Base-by-base conservation (phyloP, 805 yeast species). In the Candida parachauliodes region DNA sequence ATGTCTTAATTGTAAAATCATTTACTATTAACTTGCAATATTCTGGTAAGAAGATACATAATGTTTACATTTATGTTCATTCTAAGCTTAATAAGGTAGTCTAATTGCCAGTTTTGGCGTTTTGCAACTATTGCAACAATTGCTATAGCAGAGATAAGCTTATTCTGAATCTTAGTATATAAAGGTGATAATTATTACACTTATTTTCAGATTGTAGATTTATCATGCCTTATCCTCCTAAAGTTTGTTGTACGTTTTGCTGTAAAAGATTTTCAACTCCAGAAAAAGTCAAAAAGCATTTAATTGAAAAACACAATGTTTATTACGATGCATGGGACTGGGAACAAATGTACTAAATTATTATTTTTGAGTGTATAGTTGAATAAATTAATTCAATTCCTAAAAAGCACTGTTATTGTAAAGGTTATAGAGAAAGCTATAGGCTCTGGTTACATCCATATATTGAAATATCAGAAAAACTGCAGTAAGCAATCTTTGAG, bases 251-350 rank as follows among this genome's bases (percentile, higher is more conserved):
- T 31, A 31, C 34, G n/a, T 31, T 31, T 31, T 31, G 34, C 17
- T 31, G 34, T 14, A 31, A 31, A 31, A 21, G 34, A 22, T 31
- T 31, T 22, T 22, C 34, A 15, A 14, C 34, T 14, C 27, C 27
- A 12, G 34, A 31, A 8, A 21, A 31, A 16, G 34, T 16, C 22
- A 21, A 31, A 22, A 12, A 31, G 4, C 34, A 31, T 22, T 31
- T 31, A 22, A 16, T 16, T 21, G 27, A 31, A 22, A 31, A 31
- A 15, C 34, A 31, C n/a, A 18, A 31, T 31, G 34, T 31, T 21
- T 31, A 31, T 31, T 31, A 31, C 22, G 34, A 31, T n/a, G 34
- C 34, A 21, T 31, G 34, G 34, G 27, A 31, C 20, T 31, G 27
- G 27, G 34, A 31, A 22, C 20, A 21, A 15, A 14, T 19, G n/a